These are phyloP conservation scores for Rhynchosporium agropyri DNA, from an alignment of 2,329 filamentous ascomycete species.

Conservation along the genomic window DNA sequence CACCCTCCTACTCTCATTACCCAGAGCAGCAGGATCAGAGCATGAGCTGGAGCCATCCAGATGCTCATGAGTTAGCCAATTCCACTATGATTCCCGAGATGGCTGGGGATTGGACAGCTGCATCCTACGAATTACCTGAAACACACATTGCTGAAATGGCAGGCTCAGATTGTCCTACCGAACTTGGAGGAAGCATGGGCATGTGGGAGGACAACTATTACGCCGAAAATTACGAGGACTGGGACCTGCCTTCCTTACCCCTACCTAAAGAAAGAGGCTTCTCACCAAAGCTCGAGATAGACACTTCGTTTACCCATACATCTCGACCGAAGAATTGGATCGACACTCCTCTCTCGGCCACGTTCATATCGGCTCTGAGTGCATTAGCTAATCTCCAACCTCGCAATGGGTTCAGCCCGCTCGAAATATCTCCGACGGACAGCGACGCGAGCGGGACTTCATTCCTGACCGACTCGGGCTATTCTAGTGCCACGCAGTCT, in stretches of 20 bases:
- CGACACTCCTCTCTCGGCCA: constrained; percentile 20
- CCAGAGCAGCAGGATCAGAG: constrained; percentile 6
- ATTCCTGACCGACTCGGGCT: constrained; percentile 36
- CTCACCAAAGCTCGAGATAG: constrained; percentile 27
- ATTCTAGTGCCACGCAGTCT: constrained; percentile 33
- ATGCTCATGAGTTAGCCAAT: constrained; percentile 26
- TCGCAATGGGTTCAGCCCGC: not conserved
- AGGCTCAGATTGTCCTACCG: constrained; percentile 31
- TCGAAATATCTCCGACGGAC: constrained; percentile 33
- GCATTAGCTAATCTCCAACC: constrained; percentile 20
- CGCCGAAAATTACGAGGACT: constrained; percentile 26
- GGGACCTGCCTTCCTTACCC: constrained; percentile 20
- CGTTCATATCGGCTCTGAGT: constrained; percentile 31
- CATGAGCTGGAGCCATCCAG: constrained; percentile 20
- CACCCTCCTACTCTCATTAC: constrained; percentile 2
- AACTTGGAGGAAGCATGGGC: constrained; percentile 28
- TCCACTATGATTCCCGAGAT: constrained; percentile 23
- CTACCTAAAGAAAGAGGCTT: constrained; percentile 13
- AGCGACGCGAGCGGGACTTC: constrained; percentile 31
- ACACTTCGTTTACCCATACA: constrained; percentile 25
- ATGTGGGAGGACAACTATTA: constrained; percentile 31
- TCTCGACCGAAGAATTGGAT: constrained; percentile 16
- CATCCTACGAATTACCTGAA: constrained; percentile 33
- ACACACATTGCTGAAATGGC: constrained; percentile 36
- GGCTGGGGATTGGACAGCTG: constrained; percentile 26